A percentile compares a stretch with the other conserved stretches of the same genome.
Conservation (phyloP, 2,329 filamentous ascomycete genomes). For the Talaromyces sp. region DNA sequence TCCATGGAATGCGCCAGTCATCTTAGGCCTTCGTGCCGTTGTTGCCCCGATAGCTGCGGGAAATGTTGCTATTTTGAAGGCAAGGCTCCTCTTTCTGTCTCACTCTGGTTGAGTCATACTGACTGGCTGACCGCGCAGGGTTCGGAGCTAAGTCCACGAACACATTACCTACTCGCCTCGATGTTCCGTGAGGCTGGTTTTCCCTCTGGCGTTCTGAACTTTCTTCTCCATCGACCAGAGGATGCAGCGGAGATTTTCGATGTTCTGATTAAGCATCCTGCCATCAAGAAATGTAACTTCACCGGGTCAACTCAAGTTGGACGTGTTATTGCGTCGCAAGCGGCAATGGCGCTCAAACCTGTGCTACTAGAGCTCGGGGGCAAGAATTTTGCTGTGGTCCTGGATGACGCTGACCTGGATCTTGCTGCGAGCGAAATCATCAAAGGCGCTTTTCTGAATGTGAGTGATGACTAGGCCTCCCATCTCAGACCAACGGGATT, state of each 20-base stretch:
- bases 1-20: conserved; percentile 62
- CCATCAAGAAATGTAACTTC: conserved; percentile 40
- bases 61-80: conserved; percentile 68
- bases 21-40: conserved; percentile 46
- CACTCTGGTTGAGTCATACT: background rate
- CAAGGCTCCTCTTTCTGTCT: conserved; percentile 8
- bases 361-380: conserved; percentile 46
- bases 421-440: conserved; percentile 35
- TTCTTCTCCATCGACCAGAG: conserved; percentile 24
- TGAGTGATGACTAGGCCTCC: conserved; percentile 34
- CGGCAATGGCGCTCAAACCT: conserved; percentile 39
- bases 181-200: conserved; percentile 39
- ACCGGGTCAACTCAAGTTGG: conserved; percentile 42
- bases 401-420: conserved; percentile 42
- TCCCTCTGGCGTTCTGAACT: conserved; percentile 38
- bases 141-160: conserved; percentile 57
- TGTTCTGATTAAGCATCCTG: conserved; percentile 31
- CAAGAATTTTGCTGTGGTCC: conserved; percentile 41
- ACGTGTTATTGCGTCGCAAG: conserved; percentile 31
- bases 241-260: conserved; percentile 31
- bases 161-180: conserved; percentile 48
- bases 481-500: too few relatives aligned
- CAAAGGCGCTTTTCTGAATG: conserved; percentile 47
- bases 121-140: conserved; percentile 25
- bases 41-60: conserved; percentile 62